Base-by-base conservation (phyloP, 805 yeast species). In the Ogataea haglerorum region DNA sequence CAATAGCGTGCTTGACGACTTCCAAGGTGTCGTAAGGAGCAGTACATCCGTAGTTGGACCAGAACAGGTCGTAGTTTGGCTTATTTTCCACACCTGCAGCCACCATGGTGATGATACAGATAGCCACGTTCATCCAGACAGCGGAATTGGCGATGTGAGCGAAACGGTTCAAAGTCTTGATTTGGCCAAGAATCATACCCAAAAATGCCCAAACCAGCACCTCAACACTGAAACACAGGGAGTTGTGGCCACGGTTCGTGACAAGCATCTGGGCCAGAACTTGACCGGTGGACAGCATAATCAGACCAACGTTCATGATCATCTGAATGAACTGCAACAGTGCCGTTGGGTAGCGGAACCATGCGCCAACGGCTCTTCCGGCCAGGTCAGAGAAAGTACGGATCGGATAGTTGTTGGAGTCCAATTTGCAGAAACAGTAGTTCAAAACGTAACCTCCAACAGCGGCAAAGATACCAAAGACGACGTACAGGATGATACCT, bases 101-200 rank as follows among this genome's bases (percentile, higher is more conserved):
- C 19, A 43, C 46, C 75, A 71, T 70, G 30, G 74, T 69, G 23
- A 66, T 61, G 38, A 71, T 57, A 47, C 68, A 62, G 28, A 68
- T 58, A n/a, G 66, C 63, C 45, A 71, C 58, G 54, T 69, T 71
- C 67, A 67, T 64, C 71, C 72, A 71, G 36, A 71, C 67, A n/a
- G 75, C 72, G 10, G 61, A 42, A 53, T 68, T 69, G 28, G 76
- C 73, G 29, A 70, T 45, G 48, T 61, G 63, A 6, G 72, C 65
- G 48, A 69, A 70, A 36, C 56, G 57, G 18, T 63, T 61, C 32
- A 71, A 53, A 7, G 70, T 56, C 29, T 63, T 55, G 44, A 71
- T 70, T 52, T 71, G 75, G 27, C 75, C 73, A 8, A 70, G 53
- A 29, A 67, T 52, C 67, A 69, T 64, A 36, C 75, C 73, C 26